Evolutionary conservation across 2,329 filamentous ascomycete genomes (phyloP).

Genomic region (Fusarium temperatum): DNA sequence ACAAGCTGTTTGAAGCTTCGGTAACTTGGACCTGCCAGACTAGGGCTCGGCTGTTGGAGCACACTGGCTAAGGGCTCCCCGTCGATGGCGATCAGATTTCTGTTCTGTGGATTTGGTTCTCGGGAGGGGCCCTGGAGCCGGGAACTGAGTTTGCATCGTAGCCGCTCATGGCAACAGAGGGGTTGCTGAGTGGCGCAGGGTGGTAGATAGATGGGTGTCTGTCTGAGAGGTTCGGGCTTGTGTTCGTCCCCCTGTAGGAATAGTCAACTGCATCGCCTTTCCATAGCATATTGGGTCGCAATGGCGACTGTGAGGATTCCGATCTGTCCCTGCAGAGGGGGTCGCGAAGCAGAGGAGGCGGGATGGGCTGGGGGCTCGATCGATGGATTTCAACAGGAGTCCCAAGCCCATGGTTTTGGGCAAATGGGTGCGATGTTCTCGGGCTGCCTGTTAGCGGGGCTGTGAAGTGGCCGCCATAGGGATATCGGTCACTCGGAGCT

Average conservation of each 20-base stretch:
- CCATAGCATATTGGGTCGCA: conserved; percentile 70
- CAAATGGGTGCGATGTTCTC: conserved; percentile 62
- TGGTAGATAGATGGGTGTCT: conserved; percentile 62
- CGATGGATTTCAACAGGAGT: conserved; percentile 56
- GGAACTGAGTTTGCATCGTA: conserved; percentile 13
- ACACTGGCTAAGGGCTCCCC: neutral
- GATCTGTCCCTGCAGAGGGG: conserved; percentile 65
- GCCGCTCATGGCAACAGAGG: neutral
- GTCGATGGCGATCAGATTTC: neutral
- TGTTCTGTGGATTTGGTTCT: neutral
- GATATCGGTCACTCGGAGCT: conserved; percentile 63
- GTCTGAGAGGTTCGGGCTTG: conserved; percentile 57
- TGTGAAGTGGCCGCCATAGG: conserved; percentile 59
- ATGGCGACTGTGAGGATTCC: conserved; percentile 66
- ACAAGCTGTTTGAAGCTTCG: neutral
- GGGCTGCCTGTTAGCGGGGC: conserved; percentile 58
- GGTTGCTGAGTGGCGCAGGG: conserved; percentile 55
- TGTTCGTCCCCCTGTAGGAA: conserved; percentile 57
- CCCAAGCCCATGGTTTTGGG: conserved; percentile 58
- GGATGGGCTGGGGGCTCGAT: conserved; percentile 60
- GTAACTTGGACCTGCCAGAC: neutral
- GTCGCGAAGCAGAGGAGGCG: conserved; percentile 67
- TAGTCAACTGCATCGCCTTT: conserved; percentile 69
- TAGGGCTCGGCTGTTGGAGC: neutral
- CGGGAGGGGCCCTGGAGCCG: conserved; percentile 7